Percentiles rank a stretch among this genome's conserved stretches.
phyloP scores from a whole-genome alignment of 495 filamentous ascomycete species.

The Patellaria atrata region DNA sequence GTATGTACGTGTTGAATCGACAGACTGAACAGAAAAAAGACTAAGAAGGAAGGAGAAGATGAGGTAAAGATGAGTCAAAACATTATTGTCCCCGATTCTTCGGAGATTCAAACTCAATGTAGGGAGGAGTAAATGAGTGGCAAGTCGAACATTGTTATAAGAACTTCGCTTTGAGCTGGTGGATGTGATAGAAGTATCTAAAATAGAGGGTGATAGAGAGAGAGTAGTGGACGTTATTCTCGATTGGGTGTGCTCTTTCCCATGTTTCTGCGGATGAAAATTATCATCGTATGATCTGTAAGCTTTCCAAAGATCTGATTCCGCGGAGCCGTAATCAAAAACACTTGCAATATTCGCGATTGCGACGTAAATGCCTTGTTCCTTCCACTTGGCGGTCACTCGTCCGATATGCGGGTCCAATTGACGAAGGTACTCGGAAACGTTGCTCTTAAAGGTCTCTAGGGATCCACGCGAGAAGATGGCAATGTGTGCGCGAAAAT shows the following conservation, averaged over 20 bases:
- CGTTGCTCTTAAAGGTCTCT: slow-evolving; percentile 33
- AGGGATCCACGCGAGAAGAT: slow-evolving; percentile 44
- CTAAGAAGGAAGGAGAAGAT: slow-evolving; percentile 51
- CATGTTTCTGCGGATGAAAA: no score
- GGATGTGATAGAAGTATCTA: slow-evolving; percentile 12
- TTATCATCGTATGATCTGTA: slow-evolving; percentile 26
- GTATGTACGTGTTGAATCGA: no score
- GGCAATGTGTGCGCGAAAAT: slow-evolving; percentile 50
- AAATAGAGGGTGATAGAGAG: slow-evolving; percentile 5
- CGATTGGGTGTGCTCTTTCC: slow-evolving; percentile 14
- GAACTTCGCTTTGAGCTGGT: slow-evolving; percentile 7
- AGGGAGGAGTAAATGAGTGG: slow-evolving; percentile 32
- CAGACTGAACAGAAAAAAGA: slow-evolving; percentile 37
- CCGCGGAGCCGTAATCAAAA: slow-evolving; percentile 45
- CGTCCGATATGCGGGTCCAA: slow-evolving; percentile 47
- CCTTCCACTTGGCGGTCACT: slow-evolving; percentile 44
- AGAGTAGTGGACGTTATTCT: slow-evolving; percentile 5
- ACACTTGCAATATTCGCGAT: slow-evolving; percentile 40
- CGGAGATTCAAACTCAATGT: slow-evolving; percentile 41
- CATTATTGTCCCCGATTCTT: slow-evolving; percentile 45
- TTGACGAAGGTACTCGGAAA: slow-evolving; percentile 36
- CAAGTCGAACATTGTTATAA: slow-evolving; percentile 16
- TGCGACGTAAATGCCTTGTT: slow-evolving; percentile 42
- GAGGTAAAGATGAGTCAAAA: slow-evolving; percentile 53
- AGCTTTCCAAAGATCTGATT: slow-evolving; percentile 31